These are phyloP conservation scores for Chlamydomonas asymmetrica DNA, from an alignment of 139 green algal species.

Conservation along the genomic window DNA sequence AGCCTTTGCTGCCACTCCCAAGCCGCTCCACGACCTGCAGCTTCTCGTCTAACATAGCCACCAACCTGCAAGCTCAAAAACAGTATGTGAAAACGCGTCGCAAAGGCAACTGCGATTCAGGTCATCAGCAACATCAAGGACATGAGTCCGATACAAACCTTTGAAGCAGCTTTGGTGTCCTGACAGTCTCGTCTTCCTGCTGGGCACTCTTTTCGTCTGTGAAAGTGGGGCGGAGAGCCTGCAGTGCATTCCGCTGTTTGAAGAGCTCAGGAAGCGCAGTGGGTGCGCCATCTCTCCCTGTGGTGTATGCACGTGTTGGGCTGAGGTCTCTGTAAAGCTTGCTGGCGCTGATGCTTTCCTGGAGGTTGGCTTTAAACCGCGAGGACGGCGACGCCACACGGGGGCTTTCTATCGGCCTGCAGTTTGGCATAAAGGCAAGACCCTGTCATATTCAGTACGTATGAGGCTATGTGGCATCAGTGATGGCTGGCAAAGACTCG, in stretches of 20 bases:
- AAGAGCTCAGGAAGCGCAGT: constrained; percentile 33
- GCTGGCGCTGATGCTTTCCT: constrained; percentile 18
- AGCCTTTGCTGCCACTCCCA: constrained; percentile 38
- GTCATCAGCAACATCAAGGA: not conserved
- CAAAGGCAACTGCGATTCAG: not conserved
- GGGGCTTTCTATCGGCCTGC: not conserved
- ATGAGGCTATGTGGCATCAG: not conserved
- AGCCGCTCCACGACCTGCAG: constrained; percentile 37
- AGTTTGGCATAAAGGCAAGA: not conserved
- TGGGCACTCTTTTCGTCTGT: not conserved
- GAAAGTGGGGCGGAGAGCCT: constrained; percentile 23
- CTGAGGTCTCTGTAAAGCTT: constrained; percentile 26
- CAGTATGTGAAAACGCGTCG: not conserved
- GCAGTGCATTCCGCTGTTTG: constrained; percentile 16
- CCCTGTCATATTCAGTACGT: not conserved
- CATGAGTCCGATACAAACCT: not conserved
- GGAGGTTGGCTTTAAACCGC: constrained; percentile 6
- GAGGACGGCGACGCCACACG: constrained; percentile 8
- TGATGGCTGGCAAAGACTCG: not conserved
- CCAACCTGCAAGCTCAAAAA: constrained; percentile 28
- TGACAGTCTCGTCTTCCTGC: constrained; percentile 5
- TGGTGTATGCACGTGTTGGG: constrained; percentile 3
- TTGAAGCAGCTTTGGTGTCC: constrained; percentile 31
- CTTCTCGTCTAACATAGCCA: constrained; percentile 48
- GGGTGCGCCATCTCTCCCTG: not conserved